Conservation (phyloP, 805 yeast species). For the Scheffersomyces stipitis region DNA sequence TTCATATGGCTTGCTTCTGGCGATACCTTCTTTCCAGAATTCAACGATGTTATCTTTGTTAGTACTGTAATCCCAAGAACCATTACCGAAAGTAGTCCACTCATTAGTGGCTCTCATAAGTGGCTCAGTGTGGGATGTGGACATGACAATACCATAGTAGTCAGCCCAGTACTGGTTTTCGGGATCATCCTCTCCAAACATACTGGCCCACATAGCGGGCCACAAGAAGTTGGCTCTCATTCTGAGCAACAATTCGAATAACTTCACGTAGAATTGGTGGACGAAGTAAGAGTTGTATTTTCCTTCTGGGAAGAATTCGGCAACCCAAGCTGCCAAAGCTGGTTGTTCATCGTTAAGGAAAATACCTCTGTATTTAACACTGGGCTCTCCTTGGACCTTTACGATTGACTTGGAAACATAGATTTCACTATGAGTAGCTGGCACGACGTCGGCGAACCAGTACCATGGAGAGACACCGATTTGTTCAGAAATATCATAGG, state of each 20-base stretch:
- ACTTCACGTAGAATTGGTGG: slow-evolving; percentile 14
- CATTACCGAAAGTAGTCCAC: slow-evolving; percentile 13
- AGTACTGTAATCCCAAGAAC: slow-evolving; percentile 15
- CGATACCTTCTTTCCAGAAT: slow-evolving; percentile 16
- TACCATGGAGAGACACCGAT: slow-evolving; percentile 19
- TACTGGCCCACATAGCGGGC: slow-evolving; percentile 19
- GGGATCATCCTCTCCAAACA: slow-evolving; percentile 16
- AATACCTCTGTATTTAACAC: slow-evolving; percentile 15
- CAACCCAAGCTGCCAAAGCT: slow-evolving; percentile 14
- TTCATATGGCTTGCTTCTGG: slow-evolving; percentile 13
- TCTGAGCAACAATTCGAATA: slow-evolving; percentile 13
- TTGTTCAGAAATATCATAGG: slow-evolving; percentile 14
- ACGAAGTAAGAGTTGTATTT: slow-evolving; percentile 9
- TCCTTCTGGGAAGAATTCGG: slow-evolving; percentile 11
- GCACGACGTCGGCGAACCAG: slow-evolving; percentile 15
- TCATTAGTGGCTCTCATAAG: slow-evolving; percentile 16
- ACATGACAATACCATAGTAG: slow-evolving; percentile 17
- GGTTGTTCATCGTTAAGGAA: slow-evolving; percentile 19
- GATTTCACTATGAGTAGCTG: slow-evolving; percentile 7
- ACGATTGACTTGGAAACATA: slow-evolving; percentile 6
- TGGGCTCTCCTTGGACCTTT: slow-evolving; percentile 13
- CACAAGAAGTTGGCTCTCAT: slow-evolving; percentile 15
- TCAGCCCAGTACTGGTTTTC: slow-evolving; percentile 17
- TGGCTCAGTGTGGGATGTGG: slow-evolving; percentile 19
- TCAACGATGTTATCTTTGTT: slow-evolving; percentile 14